A percentile compares a stretch with the other conserved stretches of the same genome.
Conservation (phyloP, 2,329 filamentous ascomycete species). For the Colletotrichum horii region DNA sequence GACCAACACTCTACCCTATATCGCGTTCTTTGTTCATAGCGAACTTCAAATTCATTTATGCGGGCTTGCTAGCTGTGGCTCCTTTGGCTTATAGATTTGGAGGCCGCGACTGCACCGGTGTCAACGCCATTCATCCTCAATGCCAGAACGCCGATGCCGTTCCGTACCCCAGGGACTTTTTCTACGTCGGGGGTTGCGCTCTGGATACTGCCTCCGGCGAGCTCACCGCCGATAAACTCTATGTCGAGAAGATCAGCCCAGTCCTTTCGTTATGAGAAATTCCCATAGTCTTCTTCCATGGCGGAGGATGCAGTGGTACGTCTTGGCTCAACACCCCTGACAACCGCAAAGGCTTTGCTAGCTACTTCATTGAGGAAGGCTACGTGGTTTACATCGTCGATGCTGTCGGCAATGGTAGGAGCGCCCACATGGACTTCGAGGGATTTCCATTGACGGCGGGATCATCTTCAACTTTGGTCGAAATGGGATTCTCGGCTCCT, state of each 20-base stretch:
- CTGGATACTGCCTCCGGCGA: conserved; percentile 31
- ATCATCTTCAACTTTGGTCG: conserved; percentile 21
- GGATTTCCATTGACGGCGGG: conserved; percentile 21
- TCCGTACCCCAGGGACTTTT: conserved; percentile 28
- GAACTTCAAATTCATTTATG: neutral
- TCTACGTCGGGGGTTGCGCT: conserved; percentile 42
- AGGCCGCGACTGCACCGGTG: neutral
- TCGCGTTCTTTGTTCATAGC: neutral
- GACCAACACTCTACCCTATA: neutral
- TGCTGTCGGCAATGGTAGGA: conserved; percentile 44
- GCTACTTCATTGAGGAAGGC: conserved; percentile 44
- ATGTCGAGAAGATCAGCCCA: conserved; percentile 53
- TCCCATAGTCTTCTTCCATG: conserved; percentile 7
- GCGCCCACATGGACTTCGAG: conserved; percentile 28
- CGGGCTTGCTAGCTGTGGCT: neutral
- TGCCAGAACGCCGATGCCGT: neutral
- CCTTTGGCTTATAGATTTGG: neutral
- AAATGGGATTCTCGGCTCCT: conserved; percentile 37
- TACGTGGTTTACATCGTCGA: conserved; percentile 50
- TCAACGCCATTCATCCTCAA: neutral
- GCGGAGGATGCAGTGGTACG: neutral
- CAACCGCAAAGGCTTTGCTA: conserved; percentile 48
- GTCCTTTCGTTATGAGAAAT: neutral
- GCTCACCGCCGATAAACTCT: conserved; percentile 50
- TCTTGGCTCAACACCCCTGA: conserved; percentile 51